Base-by-base conservation (phyloP, 139 green algal species). In the Microglena sp. region DNA sequence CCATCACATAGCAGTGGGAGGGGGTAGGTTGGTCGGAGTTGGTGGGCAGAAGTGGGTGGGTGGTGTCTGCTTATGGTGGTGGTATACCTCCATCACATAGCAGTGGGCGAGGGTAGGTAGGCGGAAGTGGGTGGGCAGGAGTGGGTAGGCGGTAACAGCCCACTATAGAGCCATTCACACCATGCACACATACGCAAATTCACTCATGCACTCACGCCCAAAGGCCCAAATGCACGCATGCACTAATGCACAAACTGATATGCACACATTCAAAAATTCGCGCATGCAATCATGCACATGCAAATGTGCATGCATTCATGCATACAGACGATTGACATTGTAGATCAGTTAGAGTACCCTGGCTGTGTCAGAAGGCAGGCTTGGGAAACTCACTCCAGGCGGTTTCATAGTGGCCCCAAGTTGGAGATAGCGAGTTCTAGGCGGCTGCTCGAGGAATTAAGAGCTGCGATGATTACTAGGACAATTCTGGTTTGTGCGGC, bases 401-500 rank as follows among this genome's bases (percentile, higher is more conserved):
- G 29, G 44, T 4, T 45, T 63, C 32, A 60, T 76, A 2, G 69
- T 76, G 6, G 8, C 40, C 22, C 6, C 43, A 60, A 1, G 35
- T 32, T 5, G 45, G 44, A 50, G 71, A 73, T 34, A 43, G 24
- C 2, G 66, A 60, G 35, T 33, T 65, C 55, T 5, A 44, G 56
- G 29, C 56, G 24, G 56, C 31, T 8, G 31, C 6, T 5, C 29
- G 56, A 11, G 29, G 24, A 26, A 27, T 5, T 11, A 36, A 40
- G 50, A 26, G 6, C 15, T 31, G 18, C 5, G 56, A n/a, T 24
- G 56, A 28, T 21, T 18, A 45, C 2, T 71, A 81, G 34, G 66
- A 96, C n/a, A 70, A 65, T 33, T n/a, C 65, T 29, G 61, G 86
- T 26, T 62, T 92, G 4, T 35, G 75, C 15, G 29, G 76, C 11